These are phyloP conservation scores for Neurospora sp. DNA, from an alignment of 495 filamentous ascomycete genomes.

Conservation along the genomic window DNA sequence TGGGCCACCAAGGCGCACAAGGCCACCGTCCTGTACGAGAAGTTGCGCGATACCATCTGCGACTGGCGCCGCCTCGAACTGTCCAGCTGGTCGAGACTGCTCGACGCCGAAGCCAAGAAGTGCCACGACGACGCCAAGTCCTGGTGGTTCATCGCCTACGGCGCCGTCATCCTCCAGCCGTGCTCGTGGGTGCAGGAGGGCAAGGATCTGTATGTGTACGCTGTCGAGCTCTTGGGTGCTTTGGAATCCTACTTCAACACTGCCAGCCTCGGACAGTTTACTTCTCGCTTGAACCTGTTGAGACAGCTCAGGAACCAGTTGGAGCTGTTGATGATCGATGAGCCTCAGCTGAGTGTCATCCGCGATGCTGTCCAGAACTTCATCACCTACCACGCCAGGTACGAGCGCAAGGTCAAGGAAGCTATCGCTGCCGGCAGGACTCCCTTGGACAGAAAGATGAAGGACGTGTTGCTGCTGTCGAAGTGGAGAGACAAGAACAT, in stretches of 20 bases:
- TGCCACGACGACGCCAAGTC: constrained; percentile 64
- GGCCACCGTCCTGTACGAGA: constrained; percentile 55
- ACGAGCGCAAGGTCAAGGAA: constrained; percentile 51
- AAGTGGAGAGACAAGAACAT: constrained; percentile 98
- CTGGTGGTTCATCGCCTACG: constrained; percentile 97
- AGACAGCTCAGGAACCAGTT: constrained; percentile 58
- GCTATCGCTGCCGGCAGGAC: constrained; percentile 50
- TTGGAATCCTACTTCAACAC: constrained; percentile 65
- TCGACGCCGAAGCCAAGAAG: constrained; percentile 72
- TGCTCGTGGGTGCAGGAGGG: constrained; percentile 46
- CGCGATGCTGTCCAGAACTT: constrained; percentile 63
- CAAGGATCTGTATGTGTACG: constrained; percentile 50
- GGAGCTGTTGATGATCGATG: constrained; percentile 43
- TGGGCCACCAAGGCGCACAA: constrained; percentile 75
- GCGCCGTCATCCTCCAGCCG: constrained; percentile 69
- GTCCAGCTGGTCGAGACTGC: constrained; percentile 80
- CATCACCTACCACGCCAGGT: constrained; percentile 58
- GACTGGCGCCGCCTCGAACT: constrained; percentile 85
- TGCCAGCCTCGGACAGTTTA: constrained; percentile 71
- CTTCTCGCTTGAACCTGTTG: constrained; percentile 59
- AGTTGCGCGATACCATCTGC: constrained; percentile 64
- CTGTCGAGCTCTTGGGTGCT: constrained; percentile 54
- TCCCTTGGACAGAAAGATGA: constrained; percentile 73
- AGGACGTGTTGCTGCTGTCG: constrained; percentile 73
- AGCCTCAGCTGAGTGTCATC: constrained; percentile 41